phyloP scores from a whole-genome alignment of 768 basidiomycete species.

The Panus rudis region DNA sequence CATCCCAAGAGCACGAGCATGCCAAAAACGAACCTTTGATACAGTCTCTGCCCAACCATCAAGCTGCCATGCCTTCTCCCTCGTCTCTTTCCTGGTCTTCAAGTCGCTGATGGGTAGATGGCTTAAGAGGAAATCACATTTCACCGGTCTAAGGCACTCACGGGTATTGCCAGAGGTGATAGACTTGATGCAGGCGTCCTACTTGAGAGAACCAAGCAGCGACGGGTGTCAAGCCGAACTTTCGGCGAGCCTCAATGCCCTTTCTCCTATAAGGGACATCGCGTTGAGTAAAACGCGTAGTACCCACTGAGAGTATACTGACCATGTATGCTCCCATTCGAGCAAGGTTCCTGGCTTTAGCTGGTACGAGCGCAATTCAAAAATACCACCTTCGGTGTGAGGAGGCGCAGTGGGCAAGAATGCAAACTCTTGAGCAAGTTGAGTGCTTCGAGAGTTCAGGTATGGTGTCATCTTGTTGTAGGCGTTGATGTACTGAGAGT shows the following conservation, averaged over 20 bases:
- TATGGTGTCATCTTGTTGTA: constrained; percentile 75
- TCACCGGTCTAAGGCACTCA: constrained; percentile 25
- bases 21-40: constrained; percentile 54
- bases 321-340: constrained; percentile 96
- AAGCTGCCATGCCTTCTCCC: constrained; percentile 89
- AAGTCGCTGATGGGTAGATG: constrained; percentile 44
- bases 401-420: constrained; percentile 92
- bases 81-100: constrained; percentile 71
- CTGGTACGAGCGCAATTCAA: constrained; percentile 87
- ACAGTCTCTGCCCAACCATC: constrained; percentile 96
- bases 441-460: constrained; percentile 62
- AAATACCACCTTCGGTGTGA: constrained; percentile 80
- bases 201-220: constrained; percentile 93
- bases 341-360: constrained; percentile 83
- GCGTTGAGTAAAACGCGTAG: not conserved
- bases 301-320: constrained; percentile 13
- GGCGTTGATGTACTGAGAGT: constrained; percentile 51
- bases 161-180: constrained; percentile 98
- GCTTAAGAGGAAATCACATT: constrained; percentile 9
- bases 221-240: constrained; percentile 78
- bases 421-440: constrained; percentile 90
- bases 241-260: constrained; percentile 89
- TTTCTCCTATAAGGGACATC: constrained; percentile 53
- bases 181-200: constrained; percentile 79
- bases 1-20: not conserved